Evolutionary conservation across 1,284 basidiomycete species (phyloP), one percentile per base, ranked within the genome.

Genomic region (Tilletia walkeri): DNA sequence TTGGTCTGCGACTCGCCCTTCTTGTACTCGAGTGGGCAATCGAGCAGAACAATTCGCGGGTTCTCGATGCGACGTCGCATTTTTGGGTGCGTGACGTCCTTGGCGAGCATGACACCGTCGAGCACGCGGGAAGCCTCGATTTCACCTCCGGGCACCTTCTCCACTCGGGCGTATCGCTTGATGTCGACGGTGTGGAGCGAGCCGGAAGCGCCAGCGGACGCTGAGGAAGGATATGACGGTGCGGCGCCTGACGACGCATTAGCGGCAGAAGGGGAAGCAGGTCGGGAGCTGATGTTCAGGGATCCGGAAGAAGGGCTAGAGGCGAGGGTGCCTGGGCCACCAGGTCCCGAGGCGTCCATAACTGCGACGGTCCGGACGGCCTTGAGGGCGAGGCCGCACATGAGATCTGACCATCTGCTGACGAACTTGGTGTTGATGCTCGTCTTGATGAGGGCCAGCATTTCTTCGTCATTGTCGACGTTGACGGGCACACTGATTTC

Each of bases 401-500:
- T 99, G 75, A 97, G 90, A 80, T 96, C 94, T 0, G 92, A 92
- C 95, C 95, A 99, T 66, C 95, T 89, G 50, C 90, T 90, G 77
- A 95, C 93, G 81, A 99, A 98, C 85, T 99, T 99, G 70, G 96
- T 99, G n/a, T 95, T 95, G 85, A 99, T 97, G 65, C 94, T 95
- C 0, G 93, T 96, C 86, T 97, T 97, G 88, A 99, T 98, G 80
- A 99, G 89, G 3, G 92, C 88, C 53, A 98, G 89, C 95, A 99
- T 99, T 79, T 95, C 91, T 36, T 88, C 88, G 77, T 99, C 95
- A 80, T 91, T 89, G 59, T 88, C 88, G 20, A 91, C 90, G 85
- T 99, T 89, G 81, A 99, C 95, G 39, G 94, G 94, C 71, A 93
- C 86, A 6, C 94, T 95, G 80, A 98, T 92, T 67, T 87, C 87